Conservation (phyloP, 805 yeast species). For the Lipomyces sp. region DNA sequence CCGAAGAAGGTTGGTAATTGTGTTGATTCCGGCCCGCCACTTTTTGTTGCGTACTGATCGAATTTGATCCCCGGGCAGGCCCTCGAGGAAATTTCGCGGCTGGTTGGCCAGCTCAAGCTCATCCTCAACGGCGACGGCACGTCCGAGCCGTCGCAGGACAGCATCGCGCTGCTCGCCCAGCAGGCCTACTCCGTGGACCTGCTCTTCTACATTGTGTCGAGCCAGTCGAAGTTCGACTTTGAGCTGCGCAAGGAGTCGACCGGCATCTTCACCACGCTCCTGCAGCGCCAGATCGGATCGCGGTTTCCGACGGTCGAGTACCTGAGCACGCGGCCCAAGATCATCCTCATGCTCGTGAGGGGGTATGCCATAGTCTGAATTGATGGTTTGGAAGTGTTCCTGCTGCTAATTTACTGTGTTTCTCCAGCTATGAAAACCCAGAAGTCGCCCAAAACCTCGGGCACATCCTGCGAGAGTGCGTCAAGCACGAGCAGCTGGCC, state of each 20-base stretch:
- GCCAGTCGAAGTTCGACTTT: constrained; percentile 70
- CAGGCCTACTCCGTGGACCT: constrained; percentile 74
- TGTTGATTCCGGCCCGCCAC: no score
- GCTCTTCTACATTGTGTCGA: constrained; percentile 56
- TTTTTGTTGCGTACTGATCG: constrained; percentile 37
- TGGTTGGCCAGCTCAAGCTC: constrained; percentile 59
- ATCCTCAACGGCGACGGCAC: constrained; percentile 66
- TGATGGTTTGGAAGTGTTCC: background rate
- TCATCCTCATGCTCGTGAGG: constrained; percentile 56
- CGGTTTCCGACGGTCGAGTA: constrained; percentile 87
- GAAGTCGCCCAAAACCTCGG: constrained; percentile 76
- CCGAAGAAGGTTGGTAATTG: constrained; percentile 39
- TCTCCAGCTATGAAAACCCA: constrained; percentile 57
- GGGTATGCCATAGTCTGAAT: constrained; percentile 10
- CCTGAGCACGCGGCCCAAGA: constrained; percentile 61
- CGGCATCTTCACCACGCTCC: constrained; percentile 65
- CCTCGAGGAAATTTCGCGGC: constrained; percentile 72
- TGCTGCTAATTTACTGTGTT: constrained; percentile 33
- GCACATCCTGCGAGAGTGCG: constrained; percentile 76
- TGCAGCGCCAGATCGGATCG: constrained; percentile 72
- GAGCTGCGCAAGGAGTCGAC: constrained; percentile 85
- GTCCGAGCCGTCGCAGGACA: constrained; percentile 58
- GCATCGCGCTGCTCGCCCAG: constrained; percentile 68
- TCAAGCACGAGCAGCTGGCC: constrained; percentile 70
- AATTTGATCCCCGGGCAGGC: constrained; percentile 41